Evolutionary conservation across 1,284 basidiomycete genomes (phyloP), one percentile per base, ranked within the genome.

Genomic region (Ustilago sp.): DNA sequence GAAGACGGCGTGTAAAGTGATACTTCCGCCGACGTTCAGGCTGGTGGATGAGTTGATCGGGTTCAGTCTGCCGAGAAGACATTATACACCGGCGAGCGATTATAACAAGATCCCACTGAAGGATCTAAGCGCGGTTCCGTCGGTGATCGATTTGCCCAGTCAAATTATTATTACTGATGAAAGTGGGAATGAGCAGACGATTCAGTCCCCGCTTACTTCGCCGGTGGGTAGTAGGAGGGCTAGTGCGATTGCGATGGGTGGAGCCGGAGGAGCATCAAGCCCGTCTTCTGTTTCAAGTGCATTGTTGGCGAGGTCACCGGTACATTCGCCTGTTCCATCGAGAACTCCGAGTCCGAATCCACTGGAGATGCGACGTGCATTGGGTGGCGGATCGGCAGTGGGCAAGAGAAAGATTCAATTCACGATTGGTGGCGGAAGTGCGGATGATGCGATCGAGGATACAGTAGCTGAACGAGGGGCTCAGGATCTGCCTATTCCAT

Each of bases 81-180:
- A 81, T 62, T 83, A 83, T 45, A 77, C 69, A 0, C 76, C 73
- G 6, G 74, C 80, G 2, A 80, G 59, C 47, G 79, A 83, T 51
- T 78, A 83, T 55, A 64, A 68, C 52, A 73, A 74, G 59, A 74
- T 75, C 51, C 78, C 78, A 4, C 60, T 80, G 17, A 68, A 60
- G 12, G 65, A 80, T 41, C 65, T 79, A 4, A 63, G 59, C 17
- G 71, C 74, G 0, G 72, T 76, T 2, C 77, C 77, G 2, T 77
- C 77, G 8, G 74, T 77, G 3, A 59, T 79, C 36, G 77, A 79
- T 47, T 48, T 79, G 6, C 74, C 74, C 0, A 70, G 67, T 9
- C 68, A 70, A 57, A 74, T 80, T 59, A 71, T 74, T n/a, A 63
- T 74, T 7, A 69, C 77, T 19, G 70, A 77, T 38, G 70, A 69